Evolutionary conservation across 2,329 filamentous ascomycete species (phyloP).

Genomic region (Rhinocladiella mackenziei): DNA sequence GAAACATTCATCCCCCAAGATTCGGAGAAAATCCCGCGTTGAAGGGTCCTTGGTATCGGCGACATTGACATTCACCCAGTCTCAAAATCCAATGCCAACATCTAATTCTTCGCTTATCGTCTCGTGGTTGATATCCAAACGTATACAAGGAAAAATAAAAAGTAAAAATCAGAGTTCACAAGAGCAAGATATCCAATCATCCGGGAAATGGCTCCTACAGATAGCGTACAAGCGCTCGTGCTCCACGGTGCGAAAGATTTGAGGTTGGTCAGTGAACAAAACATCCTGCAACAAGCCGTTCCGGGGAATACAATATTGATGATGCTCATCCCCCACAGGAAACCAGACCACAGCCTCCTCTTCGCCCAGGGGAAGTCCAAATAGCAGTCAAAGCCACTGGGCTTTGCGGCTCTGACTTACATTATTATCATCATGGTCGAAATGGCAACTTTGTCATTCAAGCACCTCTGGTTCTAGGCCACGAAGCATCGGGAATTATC

Average conservation of each 20-base stretch:
- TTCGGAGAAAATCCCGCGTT: conserved; percentile 10
- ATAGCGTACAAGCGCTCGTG: conserved; percentile 43
- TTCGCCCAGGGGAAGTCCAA: conserved; percentile 56
- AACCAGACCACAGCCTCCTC: conserved; percentile 46
- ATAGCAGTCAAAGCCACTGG: conserved; percentile 62
- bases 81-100: too few relatives aligned
- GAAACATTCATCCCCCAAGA: background rate
- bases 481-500: conserved; percentile 75
- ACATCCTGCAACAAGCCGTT: background rate
- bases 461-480: conserved; percentile 75
- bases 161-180: background rate
- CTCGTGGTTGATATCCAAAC: background rate
- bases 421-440: conserved; percentile 84
- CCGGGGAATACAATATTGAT: background rate
- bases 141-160: too few relatives aligned
- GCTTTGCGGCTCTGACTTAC: conserved; percentile 67
- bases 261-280: conserved; percentile 46
- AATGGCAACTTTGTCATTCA: conserved; percentile 82
- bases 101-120: too few relatives aligned
- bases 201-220: conserved; percentile 15
- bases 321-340: conserved; percentile 43
- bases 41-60: too few relatives aligned
- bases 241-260: conserved; percentile 60
- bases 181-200: background rate
- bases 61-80: too few relatives aligned